These are phyloP conservation scores for Arthrobotrys sinensis DNA, from an alignment of 2,329 filamentous ascomycete species.

Conservation along the genomic window DNA sequence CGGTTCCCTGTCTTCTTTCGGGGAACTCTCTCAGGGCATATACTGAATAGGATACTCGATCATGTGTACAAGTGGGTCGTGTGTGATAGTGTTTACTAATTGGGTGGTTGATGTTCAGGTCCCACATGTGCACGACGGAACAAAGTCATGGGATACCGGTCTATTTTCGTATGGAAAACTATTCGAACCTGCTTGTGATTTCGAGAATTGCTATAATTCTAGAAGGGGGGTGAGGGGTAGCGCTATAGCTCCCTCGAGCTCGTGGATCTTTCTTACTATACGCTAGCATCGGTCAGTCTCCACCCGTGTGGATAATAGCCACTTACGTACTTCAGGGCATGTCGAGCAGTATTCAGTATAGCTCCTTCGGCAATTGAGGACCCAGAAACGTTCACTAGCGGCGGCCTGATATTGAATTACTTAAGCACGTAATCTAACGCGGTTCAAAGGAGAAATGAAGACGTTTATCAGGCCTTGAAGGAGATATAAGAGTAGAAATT, in stretches of 20 bases:
- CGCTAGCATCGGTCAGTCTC: not conserved
- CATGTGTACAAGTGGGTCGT: conserved; percentile 24
- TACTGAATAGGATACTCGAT: not conserved
- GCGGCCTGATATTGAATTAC: not conserved
- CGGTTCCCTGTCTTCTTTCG: not conserved
- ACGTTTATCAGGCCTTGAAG: not conserved
- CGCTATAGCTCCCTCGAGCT: not conserved
- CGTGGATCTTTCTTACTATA: not conserved
- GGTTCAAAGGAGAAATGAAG: not conserved
- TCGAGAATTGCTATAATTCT: conserved; percentile 4
- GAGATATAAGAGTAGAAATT: not conserved
- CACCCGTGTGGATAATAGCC: conserved; percentile 6
- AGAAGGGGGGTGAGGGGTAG: conserved; percentile 15
- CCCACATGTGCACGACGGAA: conserved; percentile 6
- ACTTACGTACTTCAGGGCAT: not conserved
- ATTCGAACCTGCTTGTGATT: too few species aligned
- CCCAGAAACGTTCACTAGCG: not conserved
- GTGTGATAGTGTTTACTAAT: conserved; percentile 1
- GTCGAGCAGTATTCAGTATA: not conserved
- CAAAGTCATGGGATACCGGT: conserved; percentile 8
- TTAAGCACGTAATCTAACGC: not conserved
- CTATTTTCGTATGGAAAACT: not conserved
- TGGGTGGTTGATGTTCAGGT: conserved; percentile 8
- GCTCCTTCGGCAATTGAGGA: not conserved
- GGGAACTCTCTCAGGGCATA: not conserved